These are phyloP conservation scores for Penicillium decumbens DNA, from an alignment of 2,329 filamentous ascomycete genomes.

Conservation along the genomic window DNA sequence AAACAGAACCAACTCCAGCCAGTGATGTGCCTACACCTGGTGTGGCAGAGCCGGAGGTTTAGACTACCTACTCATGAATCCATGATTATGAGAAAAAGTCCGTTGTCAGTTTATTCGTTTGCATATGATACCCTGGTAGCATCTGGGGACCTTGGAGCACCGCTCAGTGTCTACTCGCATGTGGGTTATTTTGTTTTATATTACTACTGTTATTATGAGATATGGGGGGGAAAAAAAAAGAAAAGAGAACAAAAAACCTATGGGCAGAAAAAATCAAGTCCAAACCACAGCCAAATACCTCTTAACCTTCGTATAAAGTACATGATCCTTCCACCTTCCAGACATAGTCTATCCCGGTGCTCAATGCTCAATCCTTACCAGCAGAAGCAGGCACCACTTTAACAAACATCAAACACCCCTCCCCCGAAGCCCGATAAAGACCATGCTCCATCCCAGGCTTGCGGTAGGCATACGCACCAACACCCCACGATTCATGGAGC, in stretches of 20 bases:
- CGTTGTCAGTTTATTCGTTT: constrained; percentile 1
- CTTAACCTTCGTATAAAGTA: not conserved
- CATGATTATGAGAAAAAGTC: constrained; percentile 9
- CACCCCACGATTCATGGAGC: constrained; percentile 29
- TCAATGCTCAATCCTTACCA: not conserved
- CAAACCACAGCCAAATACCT: not conserved
- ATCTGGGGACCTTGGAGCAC: constrained; percentile 12
- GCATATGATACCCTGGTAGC: constrained; percentile 15
- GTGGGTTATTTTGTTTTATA: not conserved
- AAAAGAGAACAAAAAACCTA: not conserved
- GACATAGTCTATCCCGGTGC: not conserved
- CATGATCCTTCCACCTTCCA: not conserved
- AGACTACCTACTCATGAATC: constrained; percentile 5
- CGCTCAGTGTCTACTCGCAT: constrained; percentile 2
- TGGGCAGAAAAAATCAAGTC: not conserved
- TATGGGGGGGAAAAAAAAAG: not conserved
- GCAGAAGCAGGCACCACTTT: constrained; percentile 9
- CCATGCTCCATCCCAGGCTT: constrained; percentile 42
- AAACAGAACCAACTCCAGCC: not conserved
- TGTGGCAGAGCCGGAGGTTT: not conserved
- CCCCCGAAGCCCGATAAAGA: constrained; percentile 31
- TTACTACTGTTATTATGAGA: not conserved
- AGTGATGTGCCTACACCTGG: not conserved
- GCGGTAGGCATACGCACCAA: constrained; percentile 41
- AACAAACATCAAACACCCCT: constrained; percentile 38